Evolutionary conservation across 768 basidiomycete species (phyloP).

Genomic region (Trametes cinnabarina): DNA sequence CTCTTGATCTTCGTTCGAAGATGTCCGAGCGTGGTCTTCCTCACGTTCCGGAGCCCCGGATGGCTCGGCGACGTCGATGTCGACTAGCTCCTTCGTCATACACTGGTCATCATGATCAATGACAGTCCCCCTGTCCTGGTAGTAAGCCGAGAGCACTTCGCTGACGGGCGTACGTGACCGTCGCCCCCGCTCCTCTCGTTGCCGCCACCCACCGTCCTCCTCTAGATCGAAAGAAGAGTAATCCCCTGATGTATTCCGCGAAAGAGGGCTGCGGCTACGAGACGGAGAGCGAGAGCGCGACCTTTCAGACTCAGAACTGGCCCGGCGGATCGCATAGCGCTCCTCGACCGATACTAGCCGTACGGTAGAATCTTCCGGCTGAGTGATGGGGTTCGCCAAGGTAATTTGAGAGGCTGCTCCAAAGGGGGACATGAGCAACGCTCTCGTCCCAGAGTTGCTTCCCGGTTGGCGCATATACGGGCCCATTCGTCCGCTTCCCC

Average conservation of each 20-base stretch:
- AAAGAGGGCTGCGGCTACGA: not conserved
- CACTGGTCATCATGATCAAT: constrained; percentile 8
- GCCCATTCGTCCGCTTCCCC: not conserved
- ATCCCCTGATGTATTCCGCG: not conserved
- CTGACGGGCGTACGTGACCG: constrained; percentile 15
- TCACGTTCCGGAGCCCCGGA: not conserved
- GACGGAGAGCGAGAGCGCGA: not conserved
- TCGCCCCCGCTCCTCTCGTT: not conserved
- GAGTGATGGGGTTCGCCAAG: constrained; percentile 12
- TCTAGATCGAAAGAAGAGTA: constrained; percentile 4
- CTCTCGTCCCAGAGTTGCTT: not conserved
- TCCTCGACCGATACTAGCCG: constrained; percentile 19
- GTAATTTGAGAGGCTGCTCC: constrained; percentile 17
- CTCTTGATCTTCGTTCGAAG: constrained; percentile 30
- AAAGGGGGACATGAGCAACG: constrained; percentile 14
- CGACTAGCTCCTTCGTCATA: constrained; percentile 36
- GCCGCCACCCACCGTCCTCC: constrained; percentile 8
- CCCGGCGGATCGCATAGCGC: constrained; percentile 1
- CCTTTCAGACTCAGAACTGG: constrained; percentile 1
- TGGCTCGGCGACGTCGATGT: not conserved
- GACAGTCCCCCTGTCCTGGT: constrained; percentile 6
- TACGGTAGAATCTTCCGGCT: constrained; percentile 16
- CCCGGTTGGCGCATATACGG: constrained; percentile 8
- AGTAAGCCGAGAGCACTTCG: constrained; percentile 22
- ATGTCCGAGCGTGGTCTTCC: not conserved